These are phyloP conservation scores for Cercophora scortea DNA, from an alignment of 495 filamentous ascomycete species.

Conservation along the genomic window DNA sequence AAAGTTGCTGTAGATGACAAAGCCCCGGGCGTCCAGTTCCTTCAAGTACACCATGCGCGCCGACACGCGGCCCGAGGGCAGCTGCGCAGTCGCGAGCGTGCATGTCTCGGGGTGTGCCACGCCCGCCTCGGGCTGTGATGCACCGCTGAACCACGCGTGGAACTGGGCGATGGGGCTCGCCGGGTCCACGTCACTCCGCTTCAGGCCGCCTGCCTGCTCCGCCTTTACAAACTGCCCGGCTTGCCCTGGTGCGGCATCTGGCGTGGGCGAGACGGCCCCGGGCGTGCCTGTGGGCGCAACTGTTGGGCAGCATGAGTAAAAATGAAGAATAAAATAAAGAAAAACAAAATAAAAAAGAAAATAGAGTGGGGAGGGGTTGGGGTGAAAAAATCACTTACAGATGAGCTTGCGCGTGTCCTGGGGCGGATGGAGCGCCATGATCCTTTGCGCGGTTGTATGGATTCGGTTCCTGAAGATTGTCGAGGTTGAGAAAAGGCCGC, in stretches of 20 bases:
- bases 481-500: constrained; percentile 1
- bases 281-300: constrained; percentile 31
- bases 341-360: background rate
- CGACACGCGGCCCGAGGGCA: constrained; percentile 79
- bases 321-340: background rate
- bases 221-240: constrained; percentile 55
- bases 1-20: constrained; percentile 91
- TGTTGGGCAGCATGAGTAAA: constrained; percentile 10
- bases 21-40: constrained; percentile 68
- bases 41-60: constrained; percentile 89
- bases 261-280: background rate
- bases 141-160: constrained; percentile 74
- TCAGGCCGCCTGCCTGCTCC: constrained; percentile 35
- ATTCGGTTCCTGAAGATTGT: background rate
- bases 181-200: constrained; percentile 43
- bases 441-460: constrained; percentile 14
- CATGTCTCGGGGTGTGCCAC: constrained; percentile 70
- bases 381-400: constrained; percentile 29
- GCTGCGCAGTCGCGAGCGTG: constrained; percentile 72
- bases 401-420: constrained; percentile 39
- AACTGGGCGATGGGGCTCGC: constrained; percentile 69
- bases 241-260: constrained; percentile 30
- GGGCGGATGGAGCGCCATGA: constrained; percentile 39
- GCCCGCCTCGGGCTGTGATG: constrained; percentile 41
- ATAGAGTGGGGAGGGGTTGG: background rate